Evolutionary conservation across 164 flowering plant species (phyloP).

Genomic region (Buxus sempervirens): DNA sequence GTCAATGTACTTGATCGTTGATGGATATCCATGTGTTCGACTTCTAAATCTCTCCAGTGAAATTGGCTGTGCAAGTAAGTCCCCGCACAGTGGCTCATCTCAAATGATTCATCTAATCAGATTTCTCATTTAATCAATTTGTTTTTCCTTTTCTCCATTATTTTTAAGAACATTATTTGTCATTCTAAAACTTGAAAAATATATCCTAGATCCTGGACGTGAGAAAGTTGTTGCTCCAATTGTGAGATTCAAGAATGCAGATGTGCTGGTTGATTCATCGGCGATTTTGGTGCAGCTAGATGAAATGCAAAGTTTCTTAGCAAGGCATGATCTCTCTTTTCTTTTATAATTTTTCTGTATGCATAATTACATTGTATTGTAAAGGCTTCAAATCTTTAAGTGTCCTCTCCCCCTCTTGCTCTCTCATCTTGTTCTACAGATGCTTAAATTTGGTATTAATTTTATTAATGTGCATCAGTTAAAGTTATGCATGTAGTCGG

Average conservation of each 20-base stretch:
- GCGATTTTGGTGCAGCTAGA: slow-evolving; percentile 58
- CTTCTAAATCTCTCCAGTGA: slow-evolving; percentile 85
- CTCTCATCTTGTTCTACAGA: background rate
- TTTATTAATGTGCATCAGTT: too few species aligned
- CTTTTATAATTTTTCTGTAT: background rate
- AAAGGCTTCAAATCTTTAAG: background rate
- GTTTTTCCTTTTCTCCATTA: background rate
- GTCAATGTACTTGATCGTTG: slow-evolving; percentile 64
- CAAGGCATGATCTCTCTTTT: slow-evolving; percentile 34
- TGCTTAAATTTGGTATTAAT: background rate
- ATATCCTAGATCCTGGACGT: slow-evolving; percentile 70
- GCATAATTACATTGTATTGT: background rate
- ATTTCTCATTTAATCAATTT: background rate
- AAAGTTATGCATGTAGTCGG: background rate
- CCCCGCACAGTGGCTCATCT: background rate
- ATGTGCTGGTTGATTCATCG: slow-evolving; percentile 37
- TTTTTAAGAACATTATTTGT: slow-evolving; percentile 7
- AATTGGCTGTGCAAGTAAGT: slow-evolving; percentile 93
- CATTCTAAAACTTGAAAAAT: background rate
- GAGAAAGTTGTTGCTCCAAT: slow-evolving; percentile 81
- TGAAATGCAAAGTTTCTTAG: slow-evolving; percentile 52
- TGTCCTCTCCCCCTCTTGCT: too few species aligned
- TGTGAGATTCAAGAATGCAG: slow-evolving; percentile 36
- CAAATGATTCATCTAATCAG: background rate
- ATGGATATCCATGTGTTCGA: slow-evolving; percentile 88